Base-by-base conservation (phyloP, 2,329 filamentous ascomycete species). In the Ceratocystiopsis minuta region DNA sequence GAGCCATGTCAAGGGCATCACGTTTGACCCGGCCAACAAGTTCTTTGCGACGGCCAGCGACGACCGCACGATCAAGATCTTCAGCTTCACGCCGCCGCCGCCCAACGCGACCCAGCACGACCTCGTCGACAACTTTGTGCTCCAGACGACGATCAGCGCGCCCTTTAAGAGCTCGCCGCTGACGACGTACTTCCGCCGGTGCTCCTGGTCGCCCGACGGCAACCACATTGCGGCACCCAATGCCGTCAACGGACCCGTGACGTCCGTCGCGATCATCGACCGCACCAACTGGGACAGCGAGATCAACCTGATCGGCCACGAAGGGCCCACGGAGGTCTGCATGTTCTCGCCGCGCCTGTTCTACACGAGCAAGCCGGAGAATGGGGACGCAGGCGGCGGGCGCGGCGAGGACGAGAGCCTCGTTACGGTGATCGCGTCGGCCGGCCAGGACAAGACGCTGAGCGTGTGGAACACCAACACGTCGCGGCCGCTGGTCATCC, bases 11-110 rank as follows among this genome's bases (percentile, higher is more conserved):
- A 98, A 98, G 59, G 90, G 92, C 47, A 92, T 98, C 53, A 94
- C 88, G 0, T 98, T 98, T 55, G 90, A 98, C 56, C 90, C 90
- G 1, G 90, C 90, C 36, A 96, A 96, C 65, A 98, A 96, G 57
- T 98, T 94, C 66, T 98, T 98, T 60, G 90, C 92, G 15, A 98
- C 92, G 0, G 87, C 92, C 3, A 94, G 86, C 61, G 90, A 98
- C 58, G 90, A 98, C 59, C 78, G 90, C 45, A 88, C 86, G 3
- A 93, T 98, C 60, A 93, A 93, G 58, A 84, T 98, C 52, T 96
- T 93, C 60, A 78, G 87, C 45, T 98, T 95, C 58, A 94, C 83
- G 2, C 81, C 88, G 1, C 87, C 90, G 0, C 73, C 80, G 1
- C 83, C 90, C 11, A 95, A 94, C 57, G 84, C 90, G 33, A 93